These are phyloP conservation scores for Sonneratia alba DNA, from an alignment of 345 rosid genomes.

Conservation along the genomic window DNA sequence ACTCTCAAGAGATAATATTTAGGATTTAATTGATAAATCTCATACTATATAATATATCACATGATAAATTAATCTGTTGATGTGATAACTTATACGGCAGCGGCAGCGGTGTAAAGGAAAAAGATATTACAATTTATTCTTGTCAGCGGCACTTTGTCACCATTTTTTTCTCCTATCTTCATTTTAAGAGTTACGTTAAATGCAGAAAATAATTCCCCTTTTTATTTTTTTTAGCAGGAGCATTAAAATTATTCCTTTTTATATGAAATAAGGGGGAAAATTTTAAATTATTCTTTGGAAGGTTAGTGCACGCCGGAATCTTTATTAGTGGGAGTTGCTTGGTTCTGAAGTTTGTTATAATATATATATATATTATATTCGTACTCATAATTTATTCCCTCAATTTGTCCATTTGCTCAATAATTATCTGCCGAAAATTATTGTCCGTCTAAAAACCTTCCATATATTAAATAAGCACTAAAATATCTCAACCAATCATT, in stretches of 20 bases:
- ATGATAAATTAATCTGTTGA: too few species aligned
- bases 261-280: too few species aligned
- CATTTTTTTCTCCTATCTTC: too few species aligned
- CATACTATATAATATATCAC: too few species aligned
- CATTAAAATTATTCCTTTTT: neutral
- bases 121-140: neutral
- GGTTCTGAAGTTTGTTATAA: neutral
- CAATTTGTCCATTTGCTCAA: neutral
- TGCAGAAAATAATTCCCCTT: too few species aligned
- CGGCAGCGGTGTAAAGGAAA: too few species aligned
- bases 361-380: neutral
- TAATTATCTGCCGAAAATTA: neutral
- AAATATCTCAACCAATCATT: too few species aligned
- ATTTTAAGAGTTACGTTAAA: neutral
- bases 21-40: too few species aligned
- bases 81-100: too few species aligned
- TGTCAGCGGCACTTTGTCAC: too few species aligned
- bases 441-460: neutral
- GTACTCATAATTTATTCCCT: neutral
- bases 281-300: neutral
- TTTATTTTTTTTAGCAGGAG: neutral
- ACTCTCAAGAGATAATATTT: too few species aligned
- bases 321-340: neutral
- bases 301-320: conserved; percentile 2
- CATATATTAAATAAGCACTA: too few species aligned